Percentiles rank a stretch among this genome's conserved stretches.
Evolutionary conservation across 352 stramenopile genomes (phyloP).

Genomic region (Globisporangium takayamanum): DNA sequence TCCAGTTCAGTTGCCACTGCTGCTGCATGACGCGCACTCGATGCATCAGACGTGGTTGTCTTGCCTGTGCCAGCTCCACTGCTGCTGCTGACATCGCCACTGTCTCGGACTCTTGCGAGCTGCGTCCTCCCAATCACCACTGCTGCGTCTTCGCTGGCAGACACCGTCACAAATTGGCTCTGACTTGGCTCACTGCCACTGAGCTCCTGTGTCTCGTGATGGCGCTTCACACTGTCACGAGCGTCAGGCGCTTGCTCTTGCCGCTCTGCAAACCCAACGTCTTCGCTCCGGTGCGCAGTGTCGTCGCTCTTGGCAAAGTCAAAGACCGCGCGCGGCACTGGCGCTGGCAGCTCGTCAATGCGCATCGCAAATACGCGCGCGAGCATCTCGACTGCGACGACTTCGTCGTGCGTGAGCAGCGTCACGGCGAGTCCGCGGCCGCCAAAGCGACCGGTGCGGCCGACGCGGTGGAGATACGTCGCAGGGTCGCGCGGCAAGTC

Average conservation of each 20-base stretch:
- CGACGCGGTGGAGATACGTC: conserved; percentile 76
- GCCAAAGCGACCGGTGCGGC: conserved; percentile 66
- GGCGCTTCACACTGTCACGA: no score
- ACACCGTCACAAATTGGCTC: background rate
- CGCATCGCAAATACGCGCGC: conserved; percentile 65
- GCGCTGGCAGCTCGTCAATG: conserved; percentile 39
- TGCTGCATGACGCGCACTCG: no score
- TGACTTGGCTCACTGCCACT: background rate
- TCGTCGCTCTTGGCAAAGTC: conserved; percentile 8
- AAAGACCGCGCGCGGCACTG: conserved; percentile 41
- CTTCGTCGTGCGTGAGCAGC: conserved; percentile 37
- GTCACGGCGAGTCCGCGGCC: conserved; percentile 70
- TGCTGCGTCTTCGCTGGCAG: no score
- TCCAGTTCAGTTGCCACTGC: no score
- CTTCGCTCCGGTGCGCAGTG: conserved; percentile 4
- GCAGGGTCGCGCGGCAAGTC: conserved; percentile 65
- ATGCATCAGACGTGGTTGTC: background rate
- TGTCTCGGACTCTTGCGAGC: background rate
- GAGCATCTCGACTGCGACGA: conserved; percentile 49
- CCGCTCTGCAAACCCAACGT: conserved; percentile 1
- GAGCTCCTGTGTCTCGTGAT: no score
- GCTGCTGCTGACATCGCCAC: background rate
- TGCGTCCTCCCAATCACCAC: no score
- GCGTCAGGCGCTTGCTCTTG: background rate
- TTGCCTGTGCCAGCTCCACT: background rate